phyloP scores from a whole-genome alignment of 2,329 filamentous ascomycete species.

The Fusarium miscanthi region DNA sequence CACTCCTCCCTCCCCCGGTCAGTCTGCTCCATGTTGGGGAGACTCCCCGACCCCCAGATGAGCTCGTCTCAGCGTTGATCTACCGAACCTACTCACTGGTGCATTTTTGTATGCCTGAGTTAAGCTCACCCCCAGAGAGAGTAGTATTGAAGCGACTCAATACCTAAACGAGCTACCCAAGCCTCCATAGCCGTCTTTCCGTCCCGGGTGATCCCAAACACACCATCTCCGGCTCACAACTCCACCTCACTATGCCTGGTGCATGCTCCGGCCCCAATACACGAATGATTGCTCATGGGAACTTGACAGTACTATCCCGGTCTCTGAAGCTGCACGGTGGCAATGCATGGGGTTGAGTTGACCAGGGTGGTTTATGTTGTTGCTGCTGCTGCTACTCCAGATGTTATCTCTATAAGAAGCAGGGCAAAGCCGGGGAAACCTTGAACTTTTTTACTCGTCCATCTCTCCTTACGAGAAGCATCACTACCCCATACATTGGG shows the following conservation, averaged over 20 bases:
- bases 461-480: slow-evolving; percentile 31
- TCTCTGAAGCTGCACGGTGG: slow-evolving; percentile 11
- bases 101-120: not conserved
- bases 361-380: not conserved
- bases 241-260: slow-evolving; percentile 33
- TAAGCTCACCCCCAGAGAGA: not conserved
- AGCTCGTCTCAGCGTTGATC: slow-evolving; percentile 27
- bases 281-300: slow-evolving; percentile 2
- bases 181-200: slow-evolving; percentile 38
- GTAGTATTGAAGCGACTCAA: slow-evolving; percentile 2
- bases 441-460: slow-evolving; percentile 15
- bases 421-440: slow-evolving; percentile 18
- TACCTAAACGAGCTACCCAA: slow-evolving; percentile 4
- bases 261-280: slow-evolving; percentile 13
- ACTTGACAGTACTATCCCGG: not conserved
- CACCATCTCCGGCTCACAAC: slow-evolving; percentile 31
- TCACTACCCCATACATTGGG: slow-evolving; percentile 2
- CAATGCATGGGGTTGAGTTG: slow-evolving; percentile 15
- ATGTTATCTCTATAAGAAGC: slow-evolving; percentile 41
- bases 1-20: not conserved
- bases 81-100: slow-evolving; percentile 23
- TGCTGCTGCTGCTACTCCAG: slow-evolving; percentile 4
- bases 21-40: slow-evolving; percentile 5
- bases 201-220: slow-evolving; percentile 35
- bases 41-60: not conserved